Evolutionary conservation across 768 basidiomycete species (phyloP).

Genomic region (Steccherinum ochraceum): DNA sequence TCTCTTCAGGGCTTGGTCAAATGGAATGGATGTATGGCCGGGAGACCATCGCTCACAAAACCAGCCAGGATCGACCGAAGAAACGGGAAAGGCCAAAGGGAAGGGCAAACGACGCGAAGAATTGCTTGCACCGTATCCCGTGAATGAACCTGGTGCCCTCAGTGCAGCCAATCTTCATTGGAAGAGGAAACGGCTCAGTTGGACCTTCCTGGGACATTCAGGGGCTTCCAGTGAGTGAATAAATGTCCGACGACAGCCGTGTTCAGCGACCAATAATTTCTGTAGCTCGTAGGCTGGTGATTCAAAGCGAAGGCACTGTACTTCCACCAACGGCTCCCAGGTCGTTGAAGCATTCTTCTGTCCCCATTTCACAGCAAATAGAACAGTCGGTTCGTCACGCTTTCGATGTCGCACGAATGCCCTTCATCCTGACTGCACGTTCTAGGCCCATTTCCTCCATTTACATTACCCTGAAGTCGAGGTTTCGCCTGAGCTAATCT

Average conservation of each 20-base stretch:
- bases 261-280: too few species aligned
- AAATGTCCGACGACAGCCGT: background rate
- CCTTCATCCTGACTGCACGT: conserved; percentile 2
- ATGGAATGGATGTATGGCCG: conserved; percentile 81
- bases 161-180: conserved; percentile 51
- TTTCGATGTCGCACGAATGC: background rate
- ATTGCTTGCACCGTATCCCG: conserved; percentile 35
- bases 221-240: conserved; percentile 17
- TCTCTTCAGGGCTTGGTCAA: too few species aligned
- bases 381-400: conserved; percentile 65
- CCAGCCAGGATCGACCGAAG: conserved; percentile 6
- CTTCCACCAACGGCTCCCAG: conserved; percentile 42
- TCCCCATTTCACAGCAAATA: conserved; percentile 33
- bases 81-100: conserved; percentile 26
- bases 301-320: conserved; percentile 30
- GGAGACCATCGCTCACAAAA: conserved; percentile 34
- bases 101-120: conserved; percentile 12
- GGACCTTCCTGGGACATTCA: conserved; percentile 36
- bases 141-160: conserved; percentile 50
- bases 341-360: conserved; percentile 27
- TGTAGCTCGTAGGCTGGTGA: conserved; percentile 29
- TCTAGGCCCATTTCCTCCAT: conserved; percentile 65
- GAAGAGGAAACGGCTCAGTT: conserved; percentile 39
- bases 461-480: conserved; percentile 69
- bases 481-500: conserved; percentile 61